Percentiles rank a stretch among this genome's conserved stretches.
Conservation (phyloP, 2,329 filamentous ascomycete species). For the Scorias spongiosa region DNA sequence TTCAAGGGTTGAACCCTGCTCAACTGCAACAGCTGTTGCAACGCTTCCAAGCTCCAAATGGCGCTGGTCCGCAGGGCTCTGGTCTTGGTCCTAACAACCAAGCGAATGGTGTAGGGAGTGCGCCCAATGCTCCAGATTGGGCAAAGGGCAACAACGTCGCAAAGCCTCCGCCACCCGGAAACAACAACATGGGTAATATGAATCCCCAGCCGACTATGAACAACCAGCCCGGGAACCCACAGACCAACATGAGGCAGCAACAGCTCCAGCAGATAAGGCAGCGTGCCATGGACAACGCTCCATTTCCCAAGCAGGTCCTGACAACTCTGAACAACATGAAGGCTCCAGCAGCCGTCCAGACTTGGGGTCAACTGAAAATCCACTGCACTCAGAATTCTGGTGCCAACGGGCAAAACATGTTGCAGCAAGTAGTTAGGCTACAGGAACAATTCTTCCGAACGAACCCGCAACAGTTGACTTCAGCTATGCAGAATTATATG, state of each 20-base stretch:
- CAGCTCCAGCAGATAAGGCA: slow-evolving; percentile 4
- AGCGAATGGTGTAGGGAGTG: background rate
- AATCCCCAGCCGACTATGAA: slow-evolving; percentile 3
- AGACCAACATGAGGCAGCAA: slow-evolving; percentile 5
- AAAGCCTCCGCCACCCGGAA: background rate
- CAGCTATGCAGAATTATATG: slow-evolving; percentile 14
- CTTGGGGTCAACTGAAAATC: slow-evolving; percentile 42
- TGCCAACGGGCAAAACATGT: slow-evolving; percentile 25
- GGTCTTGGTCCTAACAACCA: slow-evolving; percentile 2
- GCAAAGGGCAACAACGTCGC: slow-evolving; percentile 3
- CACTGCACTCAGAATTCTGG: slow-evolving; percentile 34
- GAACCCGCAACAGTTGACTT: slow-evolving; percentile 10
- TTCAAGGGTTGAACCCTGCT: slow-evolving; percentile 6
- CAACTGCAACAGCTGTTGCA: slow-evolving; percentile 5
- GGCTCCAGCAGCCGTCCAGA: slow-evolving; percentile 36
- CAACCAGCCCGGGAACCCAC: slow-evolving; percentile 3
- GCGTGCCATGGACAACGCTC: slow-evolving; percentile 10
- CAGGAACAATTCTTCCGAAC: slow-evolving; percentile 13
- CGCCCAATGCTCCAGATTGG: slow-evolving; percentile 4
- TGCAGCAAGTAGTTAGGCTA: slow-evolving; percentile 22
- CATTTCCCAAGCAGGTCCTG: slow-evolving; percentile 9
- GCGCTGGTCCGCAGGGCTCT: background rate
- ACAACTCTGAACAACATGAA: slow-evolving; percentile 5
- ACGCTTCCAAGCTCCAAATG: background rate
- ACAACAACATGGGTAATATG: background rate